These are phyloP conservation scores for Sonneratia caseolaris DNA, from an alignment of 345 rosid species.

Conservation along the genomic window DNA sequence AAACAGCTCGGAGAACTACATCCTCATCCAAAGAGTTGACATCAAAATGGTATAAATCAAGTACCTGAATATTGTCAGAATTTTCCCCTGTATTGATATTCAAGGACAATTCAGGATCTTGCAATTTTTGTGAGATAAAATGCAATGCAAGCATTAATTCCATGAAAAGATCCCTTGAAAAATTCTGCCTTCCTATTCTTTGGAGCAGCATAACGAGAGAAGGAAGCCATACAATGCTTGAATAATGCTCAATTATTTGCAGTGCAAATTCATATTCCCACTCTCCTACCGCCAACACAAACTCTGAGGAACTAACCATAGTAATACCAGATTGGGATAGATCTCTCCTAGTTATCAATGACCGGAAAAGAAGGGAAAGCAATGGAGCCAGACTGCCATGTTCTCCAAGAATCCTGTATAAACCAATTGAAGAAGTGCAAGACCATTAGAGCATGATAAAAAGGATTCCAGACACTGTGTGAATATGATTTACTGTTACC, in stretches of 20 bases:
- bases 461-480: neutral
- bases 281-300: conserved; percentile 34
- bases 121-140: conserved; percentile 55
- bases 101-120: conserved; percentile 72
- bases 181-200: conserved; percentile 26
- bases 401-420: conserved; percentile 79
- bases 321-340: conserved; percentile 22
- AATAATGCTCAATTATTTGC: conserved; percentile 65
- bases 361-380: conserved; percentile 61
- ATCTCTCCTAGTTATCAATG: conserved; percentile 47
- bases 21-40: neutral
- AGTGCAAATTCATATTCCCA: conserved; percentile 83
- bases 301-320: conserved; percentile 17
- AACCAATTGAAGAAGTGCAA: conserved; percentile 3
- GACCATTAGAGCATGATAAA: conserved; percentile 8
- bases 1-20: neutral
- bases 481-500: conserved; percentile 28
- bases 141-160: conserved; percentile 48
- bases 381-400: conserved; percentile 63
- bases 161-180: conserved; percentile 24
- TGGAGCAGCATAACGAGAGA: conserved; percentile 56
- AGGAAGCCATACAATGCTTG: conserved; percentile 79
- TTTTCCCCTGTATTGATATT: conserved; percentile 47
- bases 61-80: conserved; percentile 63
- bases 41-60: conserved; percentile 3